Evolutionary conservation across 768 basidiomycete genomes (phyloP), one percentile per base, ranked within the genome.

Genomic region (Fomitopsis serialis): DNA sequence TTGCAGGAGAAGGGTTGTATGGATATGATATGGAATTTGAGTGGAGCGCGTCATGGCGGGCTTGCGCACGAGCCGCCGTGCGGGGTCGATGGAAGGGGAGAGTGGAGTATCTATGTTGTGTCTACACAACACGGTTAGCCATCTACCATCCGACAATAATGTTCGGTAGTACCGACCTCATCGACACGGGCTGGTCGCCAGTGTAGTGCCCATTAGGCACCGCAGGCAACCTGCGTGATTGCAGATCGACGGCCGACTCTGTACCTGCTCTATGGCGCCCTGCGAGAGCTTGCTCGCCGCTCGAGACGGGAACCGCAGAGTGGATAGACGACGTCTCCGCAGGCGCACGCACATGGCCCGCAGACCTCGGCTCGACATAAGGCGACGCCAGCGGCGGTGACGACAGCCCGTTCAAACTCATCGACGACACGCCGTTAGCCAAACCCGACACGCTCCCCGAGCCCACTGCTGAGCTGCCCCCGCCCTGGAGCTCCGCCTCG

Each of bases 131-230:
- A 11, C 32, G 12, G 19, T 45, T 13, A 52, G 25, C 24, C 9
- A 12, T 34, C 37, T 21, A 23, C n/a, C 11, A 17, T 12, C 34
- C 15, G 3, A 24, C 5, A 37, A n/a, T 47, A 27, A 37, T 6
- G n/a, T 12, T 19, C 19, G 1, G 29, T 11, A 37, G 36, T 24
- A 57, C 69, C 10, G 57, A 78, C 79, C 78, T 71, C 21, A 74
- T 64, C 57, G 80, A 75, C 13, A 66, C 66, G 24, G 73, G 63
- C 50, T 76, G 71, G 58, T 80, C 78, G 29, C 76, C 54, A 2
- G 78, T 76, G 40, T 63, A 66, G n/a, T 64, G 54, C 23, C 46
- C 25, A 47, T 49, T 45, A 42, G 24, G 54, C 57, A 15, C 67
- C 50, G 32, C 59, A 62, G 53, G 66, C 43, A 52, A 64, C 66